Evolutionary conservation across 2,329 filamentous ascomycete genomes (phyloP).

Genomic region (Aspergillus melleus): DNA sequence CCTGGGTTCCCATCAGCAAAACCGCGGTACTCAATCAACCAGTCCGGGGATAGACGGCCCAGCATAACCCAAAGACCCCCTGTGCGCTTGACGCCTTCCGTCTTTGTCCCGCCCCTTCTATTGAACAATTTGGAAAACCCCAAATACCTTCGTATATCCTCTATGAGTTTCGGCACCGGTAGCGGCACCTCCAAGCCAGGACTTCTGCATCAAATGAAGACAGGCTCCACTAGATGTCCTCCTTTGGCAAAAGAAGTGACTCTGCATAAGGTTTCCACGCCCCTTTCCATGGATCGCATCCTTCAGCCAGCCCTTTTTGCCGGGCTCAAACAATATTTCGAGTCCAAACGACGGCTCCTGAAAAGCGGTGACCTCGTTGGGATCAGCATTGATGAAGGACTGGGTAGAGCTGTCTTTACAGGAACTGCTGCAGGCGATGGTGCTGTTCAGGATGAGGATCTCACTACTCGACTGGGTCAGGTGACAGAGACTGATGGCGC

Average conservation of each 20-base stretch:
- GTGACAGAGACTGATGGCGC: constrained; percentile 23
- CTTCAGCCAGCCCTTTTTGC: constrained; percentile 84
- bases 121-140: constrained; percentile 81
- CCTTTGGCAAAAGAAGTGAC: constrained; percentile 76
- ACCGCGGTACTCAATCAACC: constrained; percentile 57
- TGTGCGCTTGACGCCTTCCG: constrained; percentile 55
- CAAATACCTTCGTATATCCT: constrained; percentile 74
- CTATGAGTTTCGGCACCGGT: constrained; percentile 43
- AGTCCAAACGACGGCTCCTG: constrained; percentile 76
- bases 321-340: constrained; percentile 85
- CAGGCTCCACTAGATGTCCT: constrained; percentile 49
- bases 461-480: constrained; percentile 45
- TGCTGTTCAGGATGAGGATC: constrained; percentile 71
- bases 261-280: constrained; percentile 83
- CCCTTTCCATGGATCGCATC: constrained; percentile 79
- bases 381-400: constrained; percentile 80
- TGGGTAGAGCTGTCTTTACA: constrained; percentile 80
- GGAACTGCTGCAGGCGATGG: constrained; percentile 55
- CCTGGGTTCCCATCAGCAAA: constrained; percentile 63
- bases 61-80: constrained; percentile 55
- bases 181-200: constrained; percentile 56
- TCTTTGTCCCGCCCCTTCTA: constrained; percentile 82
- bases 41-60: constrained; percentile 49
- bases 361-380: constrained; percentile 86
- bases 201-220: constrained; percentile 53